These are phyloP conservation scores for Sporothrix pseudoabietina DNA, from an alignment of 2,329 filamentous ascomycete species.

Conservation along the genomic window DNA sequence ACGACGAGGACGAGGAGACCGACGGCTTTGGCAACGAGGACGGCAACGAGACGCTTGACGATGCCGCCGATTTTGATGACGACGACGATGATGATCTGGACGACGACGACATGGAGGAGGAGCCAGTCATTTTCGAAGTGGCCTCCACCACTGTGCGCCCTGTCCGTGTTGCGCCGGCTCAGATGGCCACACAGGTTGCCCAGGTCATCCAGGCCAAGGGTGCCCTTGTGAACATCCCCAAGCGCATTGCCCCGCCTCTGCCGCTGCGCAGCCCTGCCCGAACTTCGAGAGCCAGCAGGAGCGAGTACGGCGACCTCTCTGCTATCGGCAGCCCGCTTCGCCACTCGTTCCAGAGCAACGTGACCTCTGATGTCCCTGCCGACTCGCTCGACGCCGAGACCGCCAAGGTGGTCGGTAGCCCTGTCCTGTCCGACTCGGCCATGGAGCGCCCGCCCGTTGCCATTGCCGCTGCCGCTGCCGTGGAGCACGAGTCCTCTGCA, in stretches of 20 bases:
- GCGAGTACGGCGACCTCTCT: conserved; percentile 63
- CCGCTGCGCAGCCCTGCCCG: conserved; percentile 75
- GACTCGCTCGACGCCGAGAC: conserved; percentile 6
- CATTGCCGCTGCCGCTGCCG: neutral
- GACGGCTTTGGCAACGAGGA: conserved; percentile 50
- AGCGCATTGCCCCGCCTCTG: conserved; percentile 74
- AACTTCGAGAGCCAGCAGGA: conserved; percentile 53
- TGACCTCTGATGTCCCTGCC: neutral
- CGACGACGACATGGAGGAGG: conserved; percentile 59
- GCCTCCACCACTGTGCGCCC: conserved; percentile 59
- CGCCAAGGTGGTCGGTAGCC: neutral
- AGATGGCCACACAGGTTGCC: conserved; percentile 67
- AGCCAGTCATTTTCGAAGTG: conserved; percentile 70
- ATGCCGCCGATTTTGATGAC: conserved; percentile 43
- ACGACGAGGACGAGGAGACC: conserved; percentile 52
- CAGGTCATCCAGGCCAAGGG: conserved; percentile 72
- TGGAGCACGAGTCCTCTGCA: conserved; percentile 22
- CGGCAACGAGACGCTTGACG: conserved; percentile 38
- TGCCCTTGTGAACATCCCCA: conserved; percentile 81
- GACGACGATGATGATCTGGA: conserved; percentile 43
- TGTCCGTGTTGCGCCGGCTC: conserved; percentile 61
- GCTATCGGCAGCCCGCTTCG: conserved; percentile 55
- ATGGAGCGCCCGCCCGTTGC: neutral
- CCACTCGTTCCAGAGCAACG: conserved; percentile 48
- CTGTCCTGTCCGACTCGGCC: neutral